These are phyloP conservation scores for Aureobasidium uvarum DNA, from an alignment of 2,329 filamentous ascomycete species.

Conservation along the genomic window DNA sequence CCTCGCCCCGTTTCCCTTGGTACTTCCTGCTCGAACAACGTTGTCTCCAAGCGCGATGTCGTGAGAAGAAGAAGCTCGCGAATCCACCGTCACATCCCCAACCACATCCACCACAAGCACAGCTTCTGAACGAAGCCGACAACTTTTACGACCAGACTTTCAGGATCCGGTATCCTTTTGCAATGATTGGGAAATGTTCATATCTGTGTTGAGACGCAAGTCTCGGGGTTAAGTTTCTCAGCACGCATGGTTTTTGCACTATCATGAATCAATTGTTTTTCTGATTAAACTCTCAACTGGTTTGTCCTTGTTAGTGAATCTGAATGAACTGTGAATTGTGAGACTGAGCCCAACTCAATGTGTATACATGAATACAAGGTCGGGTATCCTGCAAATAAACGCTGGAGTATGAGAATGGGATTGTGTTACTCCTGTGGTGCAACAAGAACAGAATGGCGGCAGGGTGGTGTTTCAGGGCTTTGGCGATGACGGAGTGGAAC, in stretches of 20 bases:
- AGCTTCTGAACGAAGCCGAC: neutral
- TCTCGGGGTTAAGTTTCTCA: constrained; percentile 8
- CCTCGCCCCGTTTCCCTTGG: constrained; percentile 44
- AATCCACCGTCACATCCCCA: constrained; percentile 28
- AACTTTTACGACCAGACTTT: neutral
- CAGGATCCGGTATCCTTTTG: constrained; percentile 17
- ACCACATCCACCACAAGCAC: constrained; percentile 15
- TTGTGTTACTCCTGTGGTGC: neutral
- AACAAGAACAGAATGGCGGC: constrained; percentile 1
- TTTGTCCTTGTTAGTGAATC: neutral
- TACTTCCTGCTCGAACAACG: constrained; percentile 43
- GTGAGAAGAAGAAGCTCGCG: constrained; percentile 29
- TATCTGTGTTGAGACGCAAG: constrained; percentile 12
- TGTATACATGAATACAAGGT: neutral
- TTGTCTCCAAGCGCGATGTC: constrained; percentile 33
- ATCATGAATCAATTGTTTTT: constrained; percentile 2
- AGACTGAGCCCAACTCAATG: neutral
- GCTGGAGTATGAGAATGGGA: neutral
- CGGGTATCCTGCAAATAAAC: neutral
- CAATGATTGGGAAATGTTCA: constrained; percentile 2
- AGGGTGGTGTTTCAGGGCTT: neutral
- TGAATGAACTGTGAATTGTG: neutral
- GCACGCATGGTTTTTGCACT: neutral
- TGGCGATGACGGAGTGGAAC: constrained; percentile 16
- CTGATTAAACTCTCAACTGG: neutral